A percentile compares a stretch with the other conserved stretches of the same genome.
These are phyloP conservation scores for Nicotiana obtusifolia DNA, from an alignment of 257 asterid genomes.

Conservation along the genomic window DNA sequence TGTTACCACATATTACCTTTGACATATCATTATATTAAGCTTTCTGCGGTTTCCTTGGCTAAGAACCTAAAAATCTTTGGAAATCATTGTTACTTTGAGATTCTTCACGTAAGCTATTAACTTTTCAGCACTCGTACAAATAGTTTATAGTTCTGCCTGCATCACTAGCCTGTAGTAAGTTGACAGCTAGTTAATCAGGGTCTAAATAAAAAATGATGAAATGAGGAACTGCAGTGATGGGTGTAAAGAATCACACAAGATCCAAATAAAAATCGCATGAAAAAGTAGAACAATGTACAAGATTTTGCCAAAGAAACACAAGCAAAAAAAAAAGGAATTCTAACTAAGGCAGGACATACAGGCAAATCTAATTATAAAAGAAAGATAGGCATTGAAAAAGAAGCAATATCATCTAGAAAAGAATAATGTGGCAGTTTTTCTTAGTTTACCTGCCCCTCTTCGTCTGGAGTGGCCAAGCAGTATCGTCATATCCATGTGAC, in stretches of 20 bases:
- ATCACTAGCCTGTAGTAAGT: too few relatives aligned
- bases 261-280: too few relatives aligned
- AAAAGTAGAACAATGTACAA: neutral
- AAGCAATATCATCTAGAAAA: neutral
- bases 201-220: too few relatives aligned
- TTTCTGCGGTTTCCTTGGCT: neutral
- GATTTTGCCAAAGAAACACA: neutral
- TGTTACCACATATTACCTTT: neutral
- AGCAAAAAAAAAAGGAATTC: neutral
- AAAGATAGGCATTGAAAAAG: too few relatives aligned
- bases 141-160: too few relatives aligned
- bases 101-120: too few relatives aligned
- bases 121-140: too few relatives aligned
- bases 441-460: slow-evolving; percentile 71
- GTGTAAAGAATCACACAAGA: too few relatives aligned
- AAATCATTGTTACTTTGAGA: neutral
- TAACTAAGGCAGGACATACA: neutral
- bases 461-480: slow-evolving; percentile 74
- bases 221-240: too few relatives aligned
- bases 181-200: too few relatives aligned
- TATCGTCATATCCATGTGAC: slow-evolving; percentile 73
- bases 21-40: neutral
- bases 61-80: neutral
- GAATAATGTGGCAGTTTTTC: neutral
- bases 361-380: neutral